Conservation (phyloP, 257 asterid genomes). For the Fraxinus cuspidata region DNA sequence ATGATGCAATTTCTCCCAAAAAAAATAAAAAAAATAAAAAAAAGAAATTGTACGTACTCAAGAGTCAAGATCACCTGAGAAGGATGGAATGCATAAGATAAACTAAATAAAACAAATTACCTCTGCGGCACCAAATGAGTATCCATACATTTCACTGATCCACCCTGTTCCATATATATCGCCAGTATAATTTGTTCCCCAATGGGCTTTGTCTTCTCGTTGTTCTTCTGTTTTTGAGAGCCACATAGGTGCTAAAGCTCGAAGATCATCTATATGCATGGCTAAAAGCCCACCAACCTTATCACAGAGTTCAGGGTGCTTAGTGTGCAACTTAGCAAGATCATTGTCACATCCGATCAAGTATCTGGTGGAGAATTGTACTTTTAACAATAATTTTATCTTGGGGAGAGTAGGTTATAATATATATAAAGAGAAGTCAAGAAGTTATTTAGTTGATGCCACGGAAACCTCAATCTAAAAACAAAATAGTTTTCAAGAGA, state of each 20-base stretch:
- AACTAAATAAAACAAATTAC: constrained; percentile 28
- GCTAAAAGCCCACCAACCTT: constrained; percentile 98
- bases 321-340: constrained; percentile 86
- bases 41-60: not conserved
- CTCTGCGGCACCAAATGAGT: constrained; percentile 99
- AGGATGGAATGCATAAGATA: not conserved
- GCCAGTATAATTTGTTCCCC: constrained; percentile 90
- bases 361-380: constrained; percentile 54
- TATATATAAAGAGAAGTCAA: not conserved
- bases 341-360: constrained; percentile 88
- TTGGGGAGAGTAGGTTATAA: not conserved
- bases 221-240: constrained; percentile 91
- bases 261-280: constrained; percentile 96
- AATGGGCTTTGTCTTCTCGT: constrained; percentile 77
- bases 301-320: constrained; percentile 91
- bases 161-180: constrained; percentile 87
- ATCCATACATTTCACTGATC: constrained; percentile 99
- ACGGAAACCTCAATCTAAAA: no score
- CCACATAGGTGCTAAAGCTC: constrained; percentile 94
- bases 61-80: not conserved
- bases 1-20: not conserved
- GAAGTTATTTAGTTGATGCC: not conserved
- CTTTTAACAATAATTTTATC: not conserved
- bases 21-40: not conserved
- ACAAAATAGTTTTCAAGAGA: no score